Evolutionary conservation across 2,329 filamentous ascomycete species (phyloP).

Genomic region (Fusarium phyllophilum): DNA sequence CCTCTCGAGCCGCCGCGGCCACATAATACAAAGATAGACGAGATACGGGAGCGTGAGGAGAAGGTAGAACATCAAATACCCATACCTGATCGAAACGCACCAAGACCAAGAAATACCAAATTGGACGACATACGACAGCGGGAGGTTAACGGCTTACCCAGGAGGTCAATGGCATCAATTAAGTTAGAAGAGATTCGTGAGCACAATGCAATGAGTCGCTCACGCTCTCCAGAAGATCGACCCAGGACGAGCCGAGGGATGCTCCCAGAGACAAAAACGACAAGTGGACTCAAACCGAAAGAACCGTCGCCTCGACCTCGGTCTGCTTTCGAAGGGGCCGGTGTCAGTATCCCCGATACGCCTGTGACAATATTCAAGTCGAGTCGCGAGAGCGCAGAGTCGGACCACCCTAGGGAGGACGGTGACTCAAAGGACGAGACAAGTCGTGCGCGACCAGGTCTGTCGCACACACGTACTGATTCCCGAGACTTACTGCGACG

Average conservation of each 20-base stretch:
- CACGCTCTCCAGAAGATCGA: constrained; percentile 54
- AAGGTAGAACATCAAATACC: constrained; percentile 48
- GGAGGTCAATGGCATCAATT: constrained; percentile 58
- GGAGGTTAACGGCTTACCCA: constrained; percentile 58
- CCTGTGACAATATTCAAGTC: constrained; percentile 55
- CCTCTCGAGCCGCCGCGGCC: constrained; percentile 30
- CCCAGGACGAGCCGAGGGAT: constrained; percentile 43
- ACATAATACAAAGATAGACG: constrained; percentile 49
- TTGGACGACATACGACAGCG: constrained; percentile 60
- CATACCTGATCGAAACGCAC: constrained; percentile 44
- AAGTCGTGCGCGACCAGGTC: constrained; percentile 27
- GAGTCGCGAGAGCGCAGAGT: constrained; percentile 22
- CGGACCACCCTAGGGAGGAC: constrained; percentile 1
- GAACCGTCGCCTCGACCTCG: constrained; percentile 34
- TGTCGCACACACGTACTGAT: constrained; percentile 48
- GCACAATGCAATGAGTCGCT: constrained; percentile 57
- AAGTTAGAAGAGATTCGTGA: constrained; percentile 64
- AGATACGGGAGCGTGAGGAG: constrained; percentile 50
- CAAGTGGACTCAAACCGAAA: constrained; percentile 16
- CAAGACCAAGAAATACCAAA: constrained; percentile 54
- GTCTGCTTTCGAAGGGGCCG: constrained; percentile 43
- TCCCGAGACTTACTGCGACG: constrained; percentile 61
- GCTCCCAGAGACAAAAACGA: constrained; percentile 14
- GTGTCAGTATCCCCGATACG: constrained; percentile 52
- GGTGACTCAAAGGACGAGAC: constrained; percentile 15